Base-by-base conservation (phyloP, 2,329 filamentous ascomycete genomes). In the Aspergillus aculeatus region DNA sequence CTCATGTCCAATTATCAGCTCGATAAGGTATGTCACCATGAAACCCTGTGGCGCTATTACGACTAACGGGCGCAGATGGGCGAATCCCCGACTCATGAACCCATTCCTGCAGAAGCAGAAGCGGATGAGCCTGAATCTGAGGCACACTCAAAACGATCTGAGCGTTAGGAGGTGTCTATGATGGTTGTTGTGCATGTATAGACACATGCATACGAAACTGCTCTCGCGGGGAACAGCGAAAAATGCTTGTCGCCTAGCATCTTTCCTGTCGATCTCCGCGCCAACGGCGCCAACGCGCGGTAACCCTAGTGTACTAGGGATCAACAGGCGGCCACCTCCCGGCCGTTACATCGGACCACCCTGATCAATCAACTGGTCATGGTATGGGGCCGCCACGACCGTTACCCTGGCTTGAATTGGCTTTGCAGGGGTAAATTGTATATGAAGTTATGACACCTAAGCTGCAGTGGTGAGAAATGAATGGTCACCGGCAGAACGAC, bases 1-100 rank as follows among this genome's bases (percentile, higher is more conserved):
- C 59, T 81, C n/a, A 82, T 87, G 81, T 77, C 78, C 69, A 82
- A 89, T 69, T 84, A 85, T 67, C 80, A 79, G 60, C 77, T 89
- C 19, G 82, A 85, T 66, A 78, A 82, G 72, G 75, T 79, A 62
- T 65, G 62, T 47, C 19, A 24, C 11, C 47, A 11, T 35, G 16
- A 21, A 5, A 26, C 12, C 12, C 19, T 10, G 31, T 41, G 16
- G 7, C 11, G 51, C 32, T 16, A 5, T 23, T 31, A 56, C 60
- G 16, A 62, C 65, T 62, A 62, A 65, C 24, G 5, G 26, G 19
- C 51, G 12, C 54, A 75, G 73, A 73, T 74, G 69, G 69, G 67
- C 50, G 60, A 66, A 62, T 32, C 62, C 56, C 35, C 62, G n/a
- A 59, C 60, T 23, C 53, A 63, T 19, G 60, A 64, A 21, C 58